Base-by-base conservation (phyloP, 768 basidiomycete species). In the Trametes cingulata region DNA sequence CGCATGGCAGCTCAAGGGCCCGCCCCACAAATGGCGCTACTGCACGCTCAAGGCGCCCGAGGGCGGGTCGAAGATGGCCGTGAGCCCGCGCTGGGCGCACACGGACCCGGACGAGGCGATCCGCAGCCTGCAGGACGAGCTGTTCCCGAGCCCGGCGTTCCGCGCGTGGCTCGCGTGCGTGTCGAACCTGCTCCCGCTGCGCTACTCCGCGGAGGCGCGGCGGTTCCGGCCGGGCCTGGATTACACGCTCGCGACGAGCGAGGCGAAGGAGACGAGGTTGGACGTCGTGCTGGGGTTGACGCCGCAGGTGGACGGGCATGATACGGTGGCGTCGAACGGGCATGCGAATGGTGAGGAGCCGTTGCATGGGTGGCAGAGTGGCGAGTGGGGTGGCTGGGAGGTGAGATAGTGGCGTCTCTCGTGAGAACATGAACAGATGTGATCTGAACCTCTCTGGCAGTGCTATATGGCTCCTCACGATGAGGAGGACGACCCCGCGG, bases 381-480 rank as follows among this genome's bases (percentile, higher is more conserved):
- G 88, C 12, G 85, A 85, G 63, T 92, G 87, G 85, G 96, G 96
- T 47, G 96, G 92, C 17, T 98, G 95, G 95, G 95, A 98, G 82
- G 92, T 91, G 59, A 47, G 81, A 70, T 46, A 58, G 51, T 49
- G 17, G 39, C 50, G 29, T 51, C 10, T 47, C 47, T 41, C 14
- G n/a, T 27, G 55, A 56, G 61, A 39, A 52, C 61, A 43, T 37
- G 53, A 37, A 58, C 45, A 19, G 57, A 37, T 29, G 56, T 37
- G 51, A 24, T 22, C 13, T 22, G 39, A 10, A 15, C 22, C 25
- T 36, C 20, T 7, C 25, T 5, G 40, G 9, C 62, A 93, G 88
- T 95, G 94, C 70, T 98, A 98, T 73, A 90, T 97, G 84, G 91
- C 94, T 1, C 91, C 93, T 41, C 93, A 96, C 64, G 88, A 95